Base-by-base conservation (phyloP, 495 filamentous ascomycete species). In the Lophiotrema nucula region DNA sequence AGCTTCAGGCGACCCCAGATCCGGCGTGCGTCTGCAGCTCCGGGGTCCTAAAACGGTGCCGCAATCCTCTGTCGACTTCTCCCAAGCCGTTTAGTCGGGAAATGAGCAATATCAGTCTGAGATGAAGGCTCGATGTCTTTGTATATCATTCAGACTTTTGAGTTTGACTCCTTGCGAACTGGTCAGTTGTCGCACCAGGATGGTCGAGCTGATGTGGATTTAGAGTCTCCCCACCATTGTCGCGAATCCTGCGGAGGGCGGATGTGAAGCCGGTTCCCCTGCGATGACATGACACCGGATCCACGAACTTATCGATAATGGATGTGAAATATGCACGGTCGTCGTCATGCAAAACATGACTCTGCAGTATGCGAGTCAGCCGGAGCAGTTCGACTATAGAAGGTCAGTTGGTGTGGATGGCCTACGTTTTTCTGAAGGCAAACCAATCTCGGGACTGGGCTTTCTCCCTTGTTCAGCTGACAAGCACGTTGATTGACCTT, bases 161-260 rank as follows among this genome's bases (percentile, higher is more conserved):
- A n/a, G n/a, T n/a, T n/a, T n/a, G n/a, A n/a, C n/a, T n/a, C n/a
- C n/a, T n/a, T n/a, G n/a, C n/a, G n/a, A n/a, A n/a, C n/a, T n/a
- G n/a, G n/a, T n/a, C n/a, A n/a, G n/a, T n/a, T n/a, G n/a, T n/a
- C n/a, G n/a, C n/a, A n/a, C n/a, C n/a, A n/a, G n/a, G n/a, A n/a
- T n/a, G n/a, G n/a, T n/a, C n/a, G n/a, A n/a, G n/a, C 18, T 47
- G 44, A 47, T 19, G 44, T 47, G 23, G 18, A 27, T 8, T 11
- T 47, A 47, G 44, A 47, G 16, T 47, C 23, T 26, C 4, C 16
- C 11, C 18, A 10, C 18, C 23, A 26, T 23, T 22, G 4, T 11
- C 24, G 49, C 49, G 26, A 53, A 42, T 39, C 49, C 49, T 24
- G 33, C 49, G 49, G 49, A n/a, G n/a, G n/a, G n/a, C n/a, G n/a